Evolutionary conservation across 257 asterid genomes (phyloP), one percentile per base, ranked within the genome.

Genomic region (Parsonsia alboflavescens): DNA sequence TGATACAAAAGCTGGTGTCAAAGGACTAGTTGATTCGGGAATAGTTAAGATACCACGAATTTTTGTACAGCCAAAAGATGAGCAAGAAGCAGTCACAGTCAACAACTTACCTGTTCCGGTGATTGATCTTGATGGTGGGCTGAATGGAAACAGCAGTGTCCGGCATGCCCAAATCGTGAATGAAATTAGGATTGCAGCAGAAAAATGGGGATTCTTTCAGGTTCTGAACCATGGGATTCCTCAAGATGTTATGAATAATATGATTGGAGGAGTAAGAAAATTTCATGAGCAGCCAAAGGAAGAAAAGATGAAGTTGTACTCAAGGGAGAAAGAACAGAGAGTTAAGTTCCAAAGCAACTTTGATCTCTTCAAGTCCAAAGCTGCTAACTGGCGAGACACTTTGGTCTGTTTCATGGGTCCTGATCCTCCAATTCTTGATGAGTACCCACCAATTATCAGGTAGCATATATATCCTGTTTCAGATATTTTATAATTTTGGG

Each of bases 171-270:
- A 65, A 44, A 65, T 65, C n/a, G 45, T 65, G 9, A 10, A 39
- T 22, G 6, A 65, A 44, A 19, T 65, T 39, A 65, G 45, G 26
- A 42, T 33, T 30, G 70, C 70, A 9, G 44, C 48, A 36, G 70
- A 65, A 65, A 16, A 28, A 17, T 65, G 70, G 70, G 70, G 70
- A 10, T 65, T 65, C 26, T 65, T 65, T 65, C 70, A 65, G 49
- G 46, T 65, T 33, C 15, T 39, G 45, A 65, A 65, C 46, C 70
- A 65, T 41, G 49, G 70, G 44, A 65, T 65, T 65, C 70, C 70
- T 33, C 8, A 33, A 44, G 70, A 17, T 65, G 50, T 65, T 65
- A 28, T 65, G 50, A 39, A 39, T 9, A 7, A 65, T 15, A 65
- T 65, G 46, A 65, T 65, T 33, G 48, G 0, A 39, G 48, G 70